These are phyloP conservation scores for Nakazawaea ernobii DNA, from an alignment of 805 yeast genomes.

Conservation along the genomic window DNA sequence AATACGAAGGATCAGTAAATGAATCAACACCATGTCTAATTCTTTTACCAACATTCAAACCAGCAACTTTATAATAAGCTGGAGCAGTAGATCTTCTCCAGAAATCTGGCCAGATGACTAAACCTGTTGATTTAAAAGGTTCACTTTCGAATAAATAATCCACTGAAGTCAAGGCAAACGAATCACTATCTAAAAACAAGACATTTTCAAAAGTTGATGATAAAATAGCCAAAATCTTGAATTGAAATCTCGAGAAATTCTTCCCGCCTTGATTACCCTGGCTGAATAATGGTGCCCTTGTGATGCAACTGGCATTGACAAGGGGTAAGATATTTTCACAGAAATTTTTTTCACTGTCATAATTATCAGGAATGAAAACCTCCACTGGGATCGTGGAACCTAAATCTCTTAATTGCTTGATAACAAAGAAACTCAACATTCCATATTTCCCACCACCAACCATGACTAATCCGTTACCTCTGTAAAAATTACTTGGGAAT, in stretches of 20 bases:
- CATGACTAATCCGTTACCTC: constrained; percentile 57
- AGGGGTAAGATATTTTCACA: constrained; percentile 38
- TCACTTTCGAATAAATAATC: constrained; percentile 33
- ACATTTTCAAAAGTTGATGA: constrained; percentile 41
- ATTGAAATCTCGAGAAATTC: constrained; percentile 33
- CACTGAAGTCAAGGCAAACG: constrained; percentile 34
- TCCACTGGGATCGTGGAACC: constrained; percentile 43
- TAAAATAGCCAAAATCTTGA: constrained; percentile 34
- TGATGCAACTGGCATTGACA: constrained; percentile 54
- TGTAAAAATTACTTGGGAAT: constrained; percentile 6
- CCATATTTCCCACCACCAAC: constrained; percentile 67
- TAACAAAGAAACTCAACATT: constrained; percentile 52
- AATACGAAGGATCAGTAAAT: constrained; percentile 14
- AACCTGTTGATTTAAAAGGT: constrained; percentile 46
- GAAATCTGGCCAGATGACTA: constrained; percentile 76
- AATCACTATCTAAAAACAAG: constrained; percentile 40
- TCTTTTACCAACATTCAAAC: constrained; percentile 30
- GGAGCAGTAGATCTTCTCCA: constrained; percentile 79
- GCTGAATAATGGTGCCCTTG: constrained; percentile 40
- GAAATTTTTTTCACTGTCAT: constrained; percentile 36
- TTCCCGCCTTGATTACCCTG: constrained; percentile 27
- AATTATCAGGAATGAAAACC: constrained; percentile 37
- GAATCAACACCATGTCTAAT: constrained; percentile 28
- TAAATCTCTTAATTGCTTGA: constrained; percentile 41
- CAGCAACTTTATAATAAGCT: constrained; percentile 56